Evolutionary conservation across 2,329 filamentous ascomycete genomes (phyloP), one percentile per base, ranked within the genome.

Genomic region (Leptographium procerum): DNA sequence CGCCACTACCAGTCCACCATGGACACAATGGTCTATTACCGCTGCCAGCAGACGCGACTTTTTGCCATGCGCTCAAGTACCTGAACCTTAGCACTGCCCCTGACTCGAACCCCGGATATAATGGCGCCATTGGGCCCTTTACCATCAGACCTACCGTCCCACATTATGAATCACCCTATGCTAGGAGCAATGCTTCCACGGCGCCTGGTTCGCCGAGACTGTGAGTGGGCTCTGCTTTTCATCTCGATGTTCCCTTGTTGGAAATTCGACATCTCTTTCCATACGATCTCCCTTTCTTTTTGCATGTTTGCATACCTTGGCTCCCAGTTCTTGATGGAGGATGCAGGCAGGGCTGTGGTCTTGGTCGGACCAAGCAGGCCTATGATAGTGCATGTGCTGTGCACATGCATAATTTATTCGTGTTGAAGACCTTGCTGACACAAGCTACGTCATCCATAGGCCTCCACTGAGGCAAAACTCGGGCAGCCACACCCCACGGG

Each of bases 401-500:
- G 33, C 52, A 40, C 34, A 34, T 54, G 34, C 52, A 40, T 14
- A 22, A 16, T 5, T 33, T 14, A 14, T 34, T 29, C 47, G 26
- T 50, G 26, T 29, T 50, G 47, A 29, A 19, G 26, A 28, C 33
- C 34, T 5, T 55, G 33, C 60, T 63, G 57, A 62, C 62, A 62
- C 62, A 57, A 13, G 14, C 47, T 60, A 60, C 56, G 54, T 56
- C 40, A 43, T 22, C 19, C 63, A 69, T 65, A 89, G 87, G 65
- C 82, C 81, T 55, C 84, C 87, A 1, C 71, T 85, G 61, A 77
- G 87, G 67, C 86, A 88, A 67, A 88, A 86, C 66, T 94, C 89
- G 13, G 87, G 87, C 60, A 80, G 78, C 55, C 84, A 85, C 29
- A 95, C 91, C 7, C 91, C 91, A 31, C 81, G 88, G 63, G 81